phyloP scores from a whole-genome alignment of 305 asterid genomes.

The Caryopteris hybrid region DNA sequence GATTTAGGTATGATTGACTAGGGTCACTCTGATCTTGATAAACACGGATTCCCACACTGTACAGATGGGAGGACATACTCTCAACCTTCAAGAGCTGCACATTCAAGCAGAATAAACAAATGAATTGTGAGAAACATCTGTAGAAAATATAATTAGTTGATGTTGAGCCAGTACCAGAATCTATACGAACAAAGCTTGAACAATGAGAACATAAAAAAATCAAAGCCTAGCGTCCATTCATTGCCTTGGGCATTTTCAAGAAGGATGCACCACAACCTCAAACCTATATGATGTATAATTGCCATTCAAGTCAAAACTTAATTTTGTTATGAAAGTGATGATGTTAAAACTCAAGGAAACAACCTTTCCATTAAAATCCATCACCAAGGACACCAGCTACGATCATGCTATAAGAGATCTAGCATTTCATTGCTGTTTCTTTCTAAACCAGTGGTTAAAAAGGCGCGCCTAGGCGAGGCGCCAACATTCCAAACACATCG shows the following conservation, averaged over 20 bases:
- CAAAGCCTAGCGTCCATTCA: conserved; percentile 1
- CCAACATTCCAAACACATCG: too few species aligned
- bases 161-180: background rate
- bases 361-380: background rate
- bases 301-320: background rate
- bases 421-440: background rate
- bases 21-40: conserved; percentile 40
- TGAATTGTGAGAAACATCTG: conserved; percentile 25
- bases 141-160: conserved; percentile 3
- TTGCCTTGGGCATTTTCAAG: background rate
- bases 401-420: background rate
- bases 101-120: conserved; percentile 25
- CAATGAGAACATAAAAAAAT: background rate
- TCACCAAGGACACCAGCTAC: background rate
- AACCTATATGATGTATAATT: background rate
- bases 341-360: background rate
- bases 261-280: background rate
- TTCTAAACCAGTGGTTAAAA: too few species aligned
- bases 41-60: conserved; percentile 60
- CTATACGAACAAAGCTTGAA: background rate
- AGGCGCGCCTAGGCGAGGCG: too few species aligned
- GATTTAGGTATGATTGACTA: conserved; percentile 35
- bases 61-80: conserved; percentile 65
- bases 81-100: conserved; percentile 66
- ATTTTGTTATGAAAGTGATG: background rate